A percentile compares a stretch with the other conserved stretches of the same genome.
phyloP scores from a whole-genome alignment of 805 yeast species.

The Naumovozyma castellii region DNA sequence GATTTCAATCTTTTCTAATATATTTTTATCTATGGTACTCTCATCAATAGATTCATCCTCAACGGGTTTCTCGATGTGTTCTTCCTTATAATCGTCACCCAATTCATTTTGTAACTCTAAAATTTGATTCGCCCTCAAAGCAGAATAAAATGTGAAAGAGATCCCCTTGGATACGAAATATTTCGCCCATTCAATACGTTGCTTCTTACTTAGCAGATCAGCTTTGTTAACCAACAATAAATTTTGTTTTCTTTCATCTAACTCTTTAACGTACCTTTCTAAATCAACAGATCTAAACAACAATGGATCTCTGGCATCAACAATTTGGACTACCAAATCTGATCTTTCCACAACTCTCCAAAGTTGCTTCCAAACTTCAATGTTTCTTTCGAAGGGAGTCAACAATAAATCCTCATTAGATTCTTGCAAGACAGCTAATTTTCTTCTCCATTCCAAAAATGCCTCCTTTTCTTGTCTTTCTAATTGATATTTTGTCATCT shows the following conservation, averaged over 20 bases:
- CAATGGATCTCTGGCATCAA: constrained; percentile 92
- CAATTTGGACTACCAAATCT: constrained; percentile 90
- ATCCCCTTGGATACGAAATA: constrained; percentile 64
- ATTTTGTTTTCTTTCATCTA: constrained; percentile 67
- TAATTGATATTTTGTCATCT: constrained; percentile 63
- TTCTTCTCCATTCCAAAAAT: constrained; percentile 89
- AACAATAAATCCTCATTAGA: constrained; percentile 65
- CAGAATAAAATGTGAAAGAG: constrained; percentile 85
- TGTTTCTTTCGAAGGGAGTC: constrained; percentile 94
- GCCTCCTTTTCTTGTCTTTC: constrained; percentile 85
- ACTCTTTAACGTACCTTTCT: constrained; percentile 71
- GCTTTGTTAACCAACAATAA: constrained; percentile 87
- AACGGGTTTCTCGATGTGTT: constrained; percentile 25
- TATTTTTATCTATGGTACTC: constrained; percentile 27
- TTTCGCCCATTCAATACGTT: constrained; percentile 79
- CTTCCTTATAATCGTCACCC: constrained; percentile 20
- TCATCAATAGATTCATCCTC: constrained; percentile 20
- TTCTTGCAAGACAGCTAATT: constrained; percentile 76
- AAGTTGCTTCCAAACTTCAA: constrained; percentile 96
- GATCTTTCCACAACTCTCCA: constrained; percentile 97
- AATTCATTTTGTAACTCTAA: constrained; percentile 50
- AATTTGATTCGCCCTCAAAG: constrained; percentile 69
- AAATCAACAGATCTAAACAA: constrained; percentile 82
- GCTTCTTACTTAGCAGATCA: constrained; percentile 68
- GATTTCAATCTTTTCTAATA: constrained; percentile 50